These are phyloP conservation scores for Claviceps paspali DNA, from an alignment of 2,329 filamentous ascomycete genomes.

Conservation along the genomic window DNA sequence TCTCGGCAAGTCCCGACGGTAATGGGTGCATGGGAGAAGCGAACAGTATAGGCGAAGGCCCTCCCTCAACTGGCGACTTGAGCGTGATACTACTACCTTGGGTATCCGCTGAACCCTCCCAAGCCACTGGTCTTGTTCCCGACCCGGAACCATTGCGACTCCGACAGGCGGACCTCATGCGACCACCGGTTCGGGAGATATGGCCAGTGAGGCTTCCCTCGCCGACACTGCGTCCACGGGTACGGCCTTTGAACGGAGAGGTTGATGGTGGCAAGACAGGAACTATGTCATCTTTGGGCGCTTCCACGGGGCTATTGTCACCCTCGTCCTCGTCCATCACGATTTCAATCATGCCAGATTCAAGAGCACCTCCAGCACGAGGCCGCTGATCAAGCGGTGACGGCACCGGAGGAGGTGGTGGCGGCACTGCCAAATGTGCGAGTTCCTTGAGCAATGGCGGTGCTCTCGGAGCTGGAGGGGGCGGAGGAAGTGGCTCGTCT, in stretches of 20 bases:
- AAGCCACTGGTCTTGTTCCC: slow-evolving; percentile 12
- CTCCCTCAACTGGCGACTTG: slow-evolving; percentile 13
- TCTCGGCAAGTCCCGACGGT: slow-evolving; percentile 17
- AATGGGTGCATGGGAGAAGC: slow-evolving; percentile 21
- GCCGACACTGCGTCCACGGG: slow-evolving; percentile 39
- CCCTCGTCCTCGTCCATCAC: slow-evolving; percentile 53
- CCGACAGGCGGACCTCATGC: slow-evolving; percentile 44
- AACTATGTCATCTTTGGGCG: slow-evolving; percentile 27
- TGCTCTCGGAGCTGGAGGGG: slow-evolving; percentile 29
- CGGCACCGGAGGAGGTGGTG: slow-evolving; percentile 46
- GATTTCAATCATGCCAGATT: slow-evolving; percentile 47
- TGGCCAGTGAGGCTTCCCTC: slow-evolving; percentile 38
- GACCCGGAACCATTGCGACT: slow-evolving; percentile 28
- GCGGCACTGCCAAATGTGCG: slow-evolving; percentile 44
- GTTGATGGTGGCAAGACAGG: slow-evolving; percentile 30
- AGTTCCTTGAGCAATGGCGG: slow-evolving; percentile 45
- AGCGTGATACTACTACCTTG: slow-evolving; percentile 11
- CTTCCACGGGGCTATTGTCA: slow-evolving; percentile 20
- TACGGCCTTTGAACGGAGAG: slow-evolving; percentile 32
- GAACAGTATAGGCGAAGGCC: slow-evolving; percentile 21
- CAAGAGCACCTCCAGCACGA: slow-evolving; percentile 28
- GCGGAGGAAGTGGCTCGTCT: slow-evolving; percentile 35
- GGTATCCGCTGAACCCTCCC: slow-evolving; percentile 25
- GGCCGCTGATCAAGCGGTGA: slow-evolving; percentile 29
- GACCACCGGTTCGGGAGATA: slow-evolving; percentile 42